Evolutionary conservation across 179 eudicot genomes (phyloP), one percentile per base, ranked within the genome.

Genomic region (Beta macrorhiza): DNA sequence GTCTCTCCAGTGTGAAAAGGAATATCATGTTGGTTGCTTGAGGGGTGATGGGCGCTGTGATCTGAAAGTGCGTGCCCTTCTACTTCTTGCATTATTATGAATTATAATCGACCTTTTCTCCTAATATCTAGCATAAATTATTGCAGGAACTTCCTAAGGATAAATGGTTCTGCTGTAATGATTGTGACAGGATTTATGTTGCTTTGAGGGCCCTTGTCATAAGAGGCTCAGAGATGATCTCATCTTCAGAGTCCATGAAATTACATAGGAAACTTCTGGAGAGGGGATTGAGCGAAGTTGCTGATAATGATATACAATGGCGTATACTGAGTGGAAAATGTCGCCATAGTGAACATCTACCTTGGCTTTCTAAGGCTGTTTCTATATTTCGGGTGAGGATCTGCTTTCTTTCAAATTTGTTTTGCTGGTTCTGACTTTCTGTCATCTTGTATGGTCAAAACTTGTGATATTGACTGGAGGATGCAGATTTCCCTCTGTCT

Each of bases 1-100:
- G 67, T 81, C 45, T 82, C 22, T 77, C 75, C 75, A 96, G 99
- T 96, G 99, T 81, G 99, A 91, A 87, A 96, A 87, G 90, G 97
- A 96, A 82, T 92, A 91, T 78, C 99, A 96, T 88, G 97, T 94
- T 85, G 94, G 95, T 84, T 96, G 99, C 85, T 88, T 94, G 88
- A 90, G 97, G 80, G 86, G 84, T 53, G 85, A 76, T 79, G 97
- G 95, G 63, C 77, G 87, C 67, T 94, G 95, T 68, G 97, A 96
- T 89, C 77, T 94, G 78, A 94, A 90, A 83, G 99, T 96, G 87
- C 84, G 90, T 84, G 62, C 51, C 57, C 45, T 12, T 58, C 0
- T 45, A 17, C 25, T 20, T 58, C 63, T 64, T 72, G 42, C 22
- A n/a, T 29, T 72, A 16, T 75, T 22, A 4, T 75, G 77, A 56